Evolutionary conservation across 2,329 filamentous ascomycete genomes (phyloP), one percentile per base, ranked within the genome.

Genomic region (Ophiognomonia clavigignenti-juglandacearum): DNA sequence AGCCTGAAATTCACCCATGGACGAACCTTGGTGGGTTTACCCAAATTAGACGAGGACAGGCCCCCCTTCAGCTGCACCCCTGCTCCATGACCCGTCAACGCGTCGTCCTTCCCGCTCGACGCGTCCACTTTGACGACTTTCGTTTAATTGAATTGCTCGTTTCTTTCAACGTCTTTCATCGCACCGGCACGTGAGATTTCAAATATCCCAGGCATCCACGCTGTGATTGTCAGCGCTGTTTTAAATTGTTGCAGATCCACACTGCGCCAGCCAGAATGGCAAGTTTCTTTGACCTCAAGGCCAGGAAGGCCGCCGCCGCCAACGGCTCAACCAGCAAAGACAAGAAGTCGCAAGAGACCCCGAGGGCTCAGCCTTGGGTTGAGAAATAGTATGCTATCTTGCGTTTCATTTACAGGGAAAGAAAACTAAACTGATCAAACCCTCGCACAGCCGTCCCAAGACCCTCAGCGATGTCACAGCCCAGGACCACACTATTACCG

Each of bases 321-420:
- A 85, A 80, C 64, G 77, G 75, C 41, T 64, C 69, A 49, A 68
- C 77, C 85, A 37, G 77, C 77, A 44, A 95, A 67, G 77, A 83
- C 52, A 77, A 76, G 54, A 77, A 72, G 49, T 76, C 74, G 60
- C 85, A 80, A 61, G 81, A 86, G 50, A 73, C 73, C 24, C 76
- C 76, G 56, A 78, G 79, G 60, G 74, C 83, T 57, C 92, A 96
- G 62, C 93, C 93, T 59, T 98, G 93, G 93, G 92, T 97, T 44
- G 93, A 97, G 73, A 97, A 97, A 87, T 97, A 96, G 92, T 96
- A 74, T 53, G 77, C n/a, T n/a, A n/a, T n/a, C n/a, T n/a, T n/a
- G n/a, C n/a, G n/a, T n/a, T n/a, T n/a, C n/a, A n/a, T n/a, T n/a
- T n/a, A n/a, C n/a, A n/a, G n/a, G n/a, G n/a, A n/a, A n/a, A n/a